Conservation (phyloP, 345 rosid genomes). For the Erucastrum elatum region DNA sequence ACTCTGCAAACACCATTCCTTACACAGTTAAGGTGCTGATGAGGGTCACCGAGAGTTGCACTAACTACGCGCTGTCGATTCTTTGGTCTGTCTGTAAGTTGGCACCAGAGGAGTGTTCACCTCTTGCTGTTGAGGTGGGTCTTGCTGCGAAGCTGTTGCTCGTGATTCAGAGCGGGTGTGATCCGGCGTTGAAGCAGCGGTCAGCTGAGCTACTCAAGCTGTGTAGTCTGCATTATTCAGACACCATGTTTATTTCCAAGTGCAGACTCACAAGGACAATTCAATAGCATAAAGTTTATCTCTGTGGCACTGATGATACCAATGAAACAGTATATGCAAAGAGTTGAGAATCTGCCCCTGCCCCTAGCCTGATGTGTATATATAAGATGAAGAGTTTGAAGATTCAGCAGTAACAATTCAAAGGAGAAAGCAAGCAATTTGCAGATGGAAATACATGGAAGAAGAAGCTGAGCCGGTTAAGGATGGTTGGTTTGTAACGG, state of each 20-base stretch:
- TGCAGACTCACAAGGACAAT: conserved; percentile 69
- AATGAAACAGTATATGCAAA: neutral
- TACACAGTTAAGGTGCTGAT: conserved; percentile 53
- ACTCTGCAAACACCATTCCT: conserved; percentile 53
- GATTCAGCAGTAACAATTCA: conserved; percentile 8
- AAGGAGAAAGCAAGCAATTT: neutral
- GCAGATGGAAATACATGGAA: conserved; percentile 7
- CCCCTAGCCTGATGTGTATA: conserved; percentile 25
- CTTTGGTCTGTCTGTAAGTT: conserved; percentile 62
- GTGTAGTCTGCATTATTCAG: conserved; percentile 64
- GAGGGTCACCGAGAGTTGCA: conserved; percentile 64
- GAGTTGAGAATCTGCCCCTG: neutral
- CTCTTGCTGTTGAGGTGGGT: conserved; percentile 59
- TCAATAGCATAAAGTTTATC: conserved; percentile 39
- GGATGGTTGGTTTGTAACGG: conserved; percentile 4
- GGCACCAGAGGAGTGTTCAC: conserved; percentile 60
- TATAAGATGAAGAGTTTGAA: conserved; percentile 26
- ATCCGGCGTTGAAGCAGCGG: conserved; percentile 54
- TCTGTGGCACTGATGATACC: neutral
- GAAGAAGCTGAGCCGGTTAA: neutral
- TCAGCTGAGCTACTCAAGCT: conserved; percentile 66
- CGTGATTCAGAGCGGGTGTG: conserved; percentile 68
- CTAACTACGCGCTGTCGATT: conserved; percentile 50
- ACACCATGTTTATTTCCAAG: conserved; percentile 62
- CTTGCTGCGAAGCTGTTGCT: conserved; percentile 65